phyloP scores from a whole-genome alignment of 1,139 yeast species.

The Hemisphaericaspora xylanilytica region DNA sequence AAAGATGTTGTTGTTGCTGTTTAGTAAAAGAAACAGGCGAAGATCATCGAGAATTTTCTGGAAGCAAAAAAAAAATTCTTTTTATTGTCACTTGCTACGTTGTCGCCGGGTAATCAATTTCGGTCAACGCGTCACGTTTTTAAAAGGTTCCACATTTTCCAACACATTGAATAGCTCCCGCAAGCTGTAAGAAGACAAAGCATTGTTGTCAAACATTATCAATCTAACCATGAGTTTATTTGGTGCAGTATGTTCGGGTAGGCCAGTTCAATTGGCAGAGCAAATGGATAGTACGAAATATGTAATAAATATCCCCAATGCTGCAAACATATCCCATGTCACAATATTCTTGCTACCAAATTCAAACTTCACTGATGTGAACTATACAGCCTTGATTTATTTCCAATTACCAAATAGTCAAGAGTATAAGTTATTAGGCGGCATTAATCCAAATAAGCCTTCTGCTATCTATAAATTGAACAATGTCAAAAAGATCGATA shows the following conservation, averaged over 20 bases:
- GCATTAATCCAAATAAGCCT: conserved; percentile 72
- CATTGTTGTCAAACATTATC: neutral
- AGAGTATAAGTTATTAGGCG: conserved; percentile 78
- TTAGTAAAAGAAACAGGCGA: neutral
- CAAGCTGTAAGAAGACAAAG: too few species aligned
- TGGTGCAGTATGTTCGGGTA: conserved; percentile 57
- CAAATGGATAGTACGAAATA: conserved; percentile 66
- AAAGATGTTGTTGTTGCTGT: neutral
- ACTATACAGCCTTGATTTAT: conserved; percentile 78
- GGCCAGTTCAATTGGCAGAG: conserved; percentile 53
- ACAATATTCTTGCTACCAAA: conserved; percentile 78
- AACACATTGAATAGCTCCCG: neutral
- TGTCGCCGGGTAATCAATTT: too few species aligned
- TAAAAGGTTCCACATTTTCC: neutral
- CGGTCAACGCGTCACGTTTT: neutral
- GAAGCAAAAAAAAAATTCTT: neutral
- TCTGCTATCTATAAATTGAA: conserved; percentile 87
- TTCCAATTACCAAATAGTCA: conserved; percentile 71
- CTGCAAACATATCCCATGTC: conserved; percentile 65
- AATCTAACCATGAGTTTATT: conserved; percentile 32
- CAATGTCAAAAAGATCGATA: conserved; percentile 31
- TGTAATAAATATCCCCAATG: conserved; percentile 60
- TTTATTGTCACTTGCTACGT: neutral
- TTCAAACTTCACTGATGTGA: conserved; percentile 57
- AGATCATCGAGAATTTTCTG: neutral